phyloP scores from a whole-genome alignment of 202 grass and related monocot species.

The Zoysia matrella region DNA sequence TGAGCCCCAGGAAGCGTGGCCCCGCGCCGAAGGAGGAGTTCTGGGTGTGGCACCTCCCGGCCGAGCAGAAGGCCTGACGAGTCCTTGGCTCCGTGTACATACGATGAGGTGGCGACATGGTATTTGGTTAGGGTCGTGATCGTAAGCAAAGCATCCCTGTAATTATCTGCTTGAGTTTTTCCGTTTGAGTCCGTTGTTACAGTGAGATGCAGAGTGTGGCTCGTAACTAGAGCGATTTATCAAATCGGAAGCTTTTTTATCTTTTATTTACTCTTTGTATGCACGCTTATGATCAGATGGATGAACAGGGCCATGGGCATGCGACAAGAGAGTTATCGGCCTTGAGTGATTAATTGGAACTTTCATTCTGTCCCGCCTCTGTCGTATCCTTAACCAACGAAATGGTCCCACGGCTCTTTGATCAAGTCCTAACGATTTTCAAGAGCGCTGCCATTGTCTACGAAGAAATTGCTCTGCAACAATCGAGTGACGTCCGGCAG shows the following conservation, averaged over 20 bases:
- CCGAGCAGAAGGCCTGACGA: constrained; percentile 46
- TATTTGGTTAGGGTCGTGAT: constrained; percentile 37
- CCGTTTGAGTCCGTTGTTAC: constrained; percentile 21
- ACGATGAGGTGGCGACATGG: not conserved
- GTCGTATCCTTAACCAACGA: not conserved
- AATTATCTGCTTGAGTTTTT: constrained; percentile 15
- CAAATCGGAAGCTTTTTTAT: not conserved
- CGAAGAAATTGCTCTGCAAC: not conserved
- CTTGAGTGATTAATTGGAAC: not conserved
- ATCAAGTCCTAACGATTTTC: too few species aligned
- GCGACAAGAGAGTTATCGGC: not conserved
- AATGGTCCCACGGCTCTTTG: too few species aligned
- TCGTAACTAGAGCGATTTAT: constrained; percentile 30
- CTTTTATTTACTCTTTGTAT: not conserved
- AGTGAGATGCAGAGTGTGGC: constrained; percentile 59
- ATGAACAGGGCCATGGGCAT: not conserved
- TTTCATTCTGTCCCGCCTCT: not conserved
- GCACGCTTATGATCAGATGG: constrained; percentile 1
- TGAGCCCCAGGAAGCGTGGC: constrained; percentile 47
- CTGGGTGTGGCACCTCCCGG: constrained; percentile 61
- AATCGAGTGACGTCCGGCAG: not conserved
- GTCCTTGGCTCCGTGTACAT: not conserved
- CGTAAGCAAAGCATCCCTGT: constrained; percentile 48
- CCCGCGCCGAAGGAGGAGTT: constrained; percentile 49
- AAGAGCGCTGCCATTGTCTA: too few species aligned